phyloP scores from a whole-genome alignment of 2,329 filamentous ascomycete species.

The Trichophyton verrucosum region DNA sequence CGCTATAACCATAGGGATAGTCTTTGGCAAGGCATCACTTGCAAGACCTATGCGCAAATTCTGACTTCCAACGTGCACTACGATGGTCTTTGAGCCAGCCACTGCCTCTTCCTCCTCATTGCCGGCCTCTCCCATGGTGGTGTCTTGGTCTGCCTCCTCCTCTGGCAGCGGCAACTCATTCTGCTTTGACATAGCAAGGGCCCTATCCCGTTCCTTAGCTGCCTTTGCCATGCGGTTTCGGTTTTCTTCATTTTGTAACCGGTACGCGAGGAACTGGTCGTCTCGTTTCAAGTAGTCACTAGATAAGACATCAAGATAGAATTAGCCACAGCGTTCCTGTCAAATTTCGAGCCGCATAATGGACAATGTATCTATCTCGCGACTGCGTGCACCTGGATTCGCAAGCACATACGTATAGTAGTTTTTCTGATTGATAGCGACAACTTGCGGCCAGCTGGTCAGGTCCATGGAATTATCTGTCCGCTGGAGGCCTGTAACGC shows the following conservation, averaged over 20 bases:
- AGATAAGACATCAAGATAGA: constrained; percentile 7
- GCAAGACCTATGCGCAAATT: constrained; percentile 88
- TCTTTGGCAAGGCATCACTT: constrained; percentile 90
- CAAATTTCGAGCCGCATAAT: background rate
- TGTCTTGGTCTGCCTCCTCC: constrained; percentile 31
- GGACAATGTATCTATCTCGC: background rate
- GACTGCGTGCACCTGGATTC: background rate
- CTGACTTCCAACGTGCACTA: constrained; percentile 91
- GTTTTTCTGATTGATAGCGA: constrained; percentile 97
- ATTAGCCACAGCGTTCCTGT: background rate
- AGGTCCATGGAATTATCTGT: constrained; percentile 98
- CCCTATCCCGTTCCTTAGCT: constrained; percentile 77
- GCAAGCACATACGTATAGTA: constrained; percentile 70
- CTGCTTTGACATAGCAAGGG: constrained; percentile 61
- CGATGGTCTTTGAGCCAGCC: constrained; percentile 79
- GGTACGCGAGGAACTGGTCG: constrained; percentile 82
- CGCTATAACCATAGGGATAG: constrained; percentile 84
- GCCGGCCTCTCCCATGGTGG: constrained; percentile 46
- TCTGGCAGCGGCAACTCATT: constrained; percentile 51
- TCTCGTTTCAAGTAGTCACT: constrained; percentile 98
- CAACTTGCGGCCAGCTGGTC: constrained; percentile 82
- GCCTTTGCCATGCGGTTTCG: constrained; percentile 72
- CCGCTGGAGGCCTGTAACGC: constrained; percentile 63
- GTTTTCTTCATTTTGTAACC: constrained; percentile 76
- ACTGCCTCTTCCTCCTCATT: constrained; percentile 46